Evolutionary conservation across 257 asterid genomes (phyloP), one percentile per base, ranked within the genome.

Genomic region (Prunella vulgaris): DNA sequence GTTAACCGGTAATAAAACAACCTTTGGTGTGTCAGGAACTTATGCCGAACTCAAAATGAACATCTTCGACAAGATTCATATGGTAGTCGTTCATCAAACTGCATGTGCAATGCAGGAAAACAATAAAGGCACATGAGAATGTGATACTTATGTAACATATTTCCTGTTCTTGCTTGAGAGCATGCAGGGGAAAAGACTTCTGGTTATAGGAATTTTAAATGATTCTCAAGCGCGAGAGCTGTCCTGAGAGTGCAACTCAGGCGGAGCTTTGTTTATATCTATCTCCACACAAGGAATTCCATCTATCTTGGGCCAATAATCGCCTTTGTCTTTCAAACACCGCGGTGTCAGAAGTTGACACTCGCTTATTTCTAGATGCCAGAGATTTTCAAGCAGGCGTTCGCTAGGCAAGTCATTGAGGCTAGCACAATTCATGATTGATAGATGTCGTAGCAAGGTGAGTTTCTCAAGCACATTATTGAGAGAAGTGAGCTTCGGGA

Each of bases 221-320:
- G 53, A 51, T 18, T 42, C 58, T 58, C 53, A 46, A 46, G 53
- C 20, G 5, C 9, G 10, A n/a, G 53, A 46, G 21, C 20, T 48
- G 38, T 12, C 30, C 33, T 30, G 33, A 52, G 40, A 21, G 18
- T 17, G 72, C 13, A 37, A 68, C 74, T 71, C 78, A 62, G 63
- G 49, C 79, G 21, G 74, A 28, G 66, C 33, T 70, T 57, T 81
- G 84, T 51, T 63, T 62, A 48, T 83, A 66, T 85, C 89, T 0
- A 87, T 62, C 79, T 83, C 87, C 76, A 87, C 95, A 37, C 95
- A 85, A 60, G 95, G 95, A 73, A 87, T 85, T 57, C 83, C 86
- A 51, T 85, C 78, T 33, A 87, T 87, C 84, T 78, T 82, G 3
- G 71, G 42, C 95, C 95, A 87, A 76, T 80, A 80, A 0, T 85